A percentile compares a stretch with the other conserved stretches of the same genome.
phyloP scores from a whole-genome alignment of 371 early-diverging fungal genomes.

The Rhizopus arrhizus region DNA sequence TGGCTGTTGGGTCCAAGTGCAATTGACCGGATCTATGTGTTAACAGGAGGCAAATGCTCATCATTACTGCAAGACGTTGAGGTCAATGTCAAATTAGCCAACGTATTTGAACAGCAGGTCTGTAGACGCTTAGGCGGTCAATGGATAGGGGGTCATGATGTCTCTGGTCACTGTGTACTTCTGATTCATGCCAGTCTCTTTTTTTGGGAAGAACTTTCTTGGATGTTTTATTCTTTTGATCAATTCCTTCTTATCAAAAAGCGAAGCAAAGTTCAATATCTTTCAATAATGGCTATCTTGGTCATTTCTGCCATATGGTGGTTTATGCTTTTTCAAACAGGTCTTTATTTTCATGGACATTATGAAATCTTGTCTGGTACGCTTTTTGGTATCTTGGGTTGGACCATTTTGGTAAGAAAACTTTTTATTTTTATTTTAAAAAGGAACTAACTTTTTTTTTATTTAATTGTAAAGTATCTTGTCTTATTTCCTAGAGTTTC shows the following conservation, averaged over 20 bases:
- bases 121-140: conserved; percentile 71
- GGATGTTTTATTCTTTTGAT: conserved; percentile 33
- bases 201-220: conserved; percentile 72
- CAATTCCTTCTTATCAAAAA: conserved; percentile 23
- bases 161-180: conserved; percentile 89
- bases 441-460: not conserved
- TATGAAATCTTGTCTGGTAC: conserved; percentile 73
- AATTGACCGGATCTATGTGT: conserved; percentile 76
- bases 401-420: conserved; percentile 55
- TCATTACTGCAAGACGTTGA: conserved; percentile 19
- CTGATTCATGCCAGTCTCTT: conserved; percentile 82
- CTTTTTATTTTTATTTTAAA: not conserved
- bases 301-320: conserved; percentile 65
- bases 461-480: conserved; percentile 32
- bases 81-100: conserved; percentile 6
- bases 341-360: conserved; percentile 80
- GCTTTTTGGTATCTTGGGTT: conserved; percentile 69
- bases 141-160: conserved; percentile 81
- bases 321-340: conserved; percentile 77
- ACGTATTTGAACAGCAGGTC: conserved; percentile 34
- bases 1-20: conserved; percentile 83
- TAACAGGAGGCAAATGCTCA: conserved; percentile 69
- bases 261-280: conserved; percentile 26
- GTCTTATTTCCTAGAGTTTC: conserved; percentile 39
- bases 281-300: conserved; percentile 35